Evolutionary conservation across 2,329 filamentous ascomycete species (phyloP).

Genomic region (Bipolaris gigantea): DNA sequence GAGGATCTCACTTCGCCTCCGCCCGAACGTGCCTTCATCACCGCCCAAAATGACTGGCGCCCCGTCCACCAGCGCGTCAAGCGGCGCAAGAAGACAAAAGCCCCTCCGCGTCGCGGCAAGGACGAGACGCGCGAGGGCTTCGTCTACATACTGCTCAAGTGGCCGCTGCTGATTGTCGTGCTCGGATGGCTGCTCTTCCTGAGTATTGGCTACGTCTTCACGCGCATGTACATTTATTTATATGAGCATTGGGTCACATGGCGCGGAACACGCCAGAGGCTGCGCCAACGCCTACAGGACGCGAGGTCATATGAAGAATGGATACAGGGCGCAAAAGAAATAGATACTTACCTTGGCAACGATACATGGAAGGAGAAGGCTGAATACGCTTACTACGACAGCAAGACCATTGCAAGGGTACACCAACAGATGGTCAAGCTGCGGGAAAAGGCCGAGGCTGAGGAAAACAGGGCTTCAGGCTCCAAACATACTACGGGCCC

Average conservation of each 20-base stretch:
- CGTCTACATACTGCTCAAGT: constrained; percentile 85
- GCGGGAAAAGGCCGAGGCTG: constrained; percentile 57
- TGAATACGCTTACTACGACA: constrained; percentile 80
- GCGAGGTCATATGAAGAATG: constrained; percentile 81
- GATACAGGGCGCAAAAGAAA: constrained; percentile 74
- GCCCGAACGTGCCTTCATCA: constrained; percentile 66
- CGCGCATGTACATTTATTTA: constrained; percentile 82
- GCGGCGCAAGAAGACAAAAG: constrained; percentile 43
- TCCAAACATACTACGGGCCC: constrained; percentile 25
- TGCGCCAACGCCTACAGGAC: constrained; percentile 71
- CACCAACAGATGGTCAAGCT: constrained; percentile 72
- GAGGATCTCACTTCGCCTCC: constrained; percentile 55
- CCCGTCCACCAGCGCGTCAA: constrained; percentile 76
- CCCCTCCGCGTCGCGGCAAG: constrained; percentile 55
- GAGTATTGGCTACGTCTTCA: constrained; percentile 73
- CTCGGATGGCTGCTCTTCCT: constrained; percentile 78
- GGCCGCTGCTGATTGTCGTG: constrained; percentile 82
- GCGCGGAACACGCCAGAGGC: constrained; percentile 73
- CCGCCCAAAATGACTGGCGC: constrained; percentile 93
- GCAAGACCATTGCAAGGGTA: constrained; percentile 76
- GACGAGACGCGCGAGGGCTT: constrained; percentile 96
- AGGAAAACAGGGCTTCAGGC: constrained; percentile 51
- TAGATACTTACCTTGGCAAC: constrained; percentile 82
- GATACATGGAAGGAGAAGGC: constrained; percentile 76
- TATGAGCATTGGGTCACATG: constrained; percentile 93